These are phyloP conservation scores for Leonotis leonurus DNA, from an alignment of 257 asterid genomes.

Conservation along the genomic window DNA sequence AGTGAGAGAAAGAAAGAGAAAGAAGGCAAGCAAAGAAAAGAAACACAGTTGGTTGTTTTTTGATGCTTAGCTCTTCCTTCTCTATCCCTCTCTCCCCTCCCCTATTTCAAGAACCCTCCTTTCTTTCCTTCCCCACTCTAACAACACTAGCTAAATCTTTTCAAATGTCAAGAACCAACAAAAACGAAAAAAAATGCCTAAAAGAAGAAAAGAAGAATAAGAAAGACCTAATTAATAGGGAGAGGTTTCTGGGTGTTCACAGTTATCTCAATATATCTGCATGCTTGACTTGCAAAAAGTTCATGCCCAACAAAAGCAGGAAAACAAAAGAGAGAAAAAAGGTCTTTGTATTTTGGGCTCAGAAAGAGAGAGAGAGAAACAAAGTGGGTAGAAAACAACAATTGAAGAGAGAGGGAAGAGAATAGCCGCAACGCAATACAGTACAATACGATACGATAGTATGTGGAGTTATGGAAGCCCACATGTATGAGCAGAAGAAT, in stretches of 20 bases:
- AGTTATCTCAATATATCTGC: slow-evolving; percentile 46
- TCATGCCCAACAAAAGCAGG: slow-evolving; percentile 28
- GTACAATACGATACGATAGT: no score
- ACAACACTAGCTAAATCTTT: background rate
- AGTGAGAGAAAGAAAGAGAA: slow-evolving; percentile 37
- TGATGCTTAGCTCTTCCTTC: slow-evolving; percentile 38
- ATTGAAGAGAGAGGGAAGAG: background rate
- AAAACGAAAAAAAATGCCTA: background rate
- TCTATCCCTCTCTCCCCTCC: slow-evolving; percentile 42
- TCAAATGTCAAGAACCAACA: slow-evolving; percentile 7
- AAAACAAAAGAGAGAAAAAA: slow-evolving; percentile 1
- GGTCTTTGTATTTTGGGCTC: slow-evolving; percentile 20
- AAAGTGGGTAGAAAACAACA: slow-evolving; percentile 1
- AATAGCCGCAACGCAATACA: slow-evolving; percentile 12
- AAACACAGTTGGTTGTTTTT: slow-evolving; percentile 7
- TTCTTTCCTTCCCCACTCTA: background rate
- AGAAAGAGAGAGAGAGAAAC: slow-evolving; percentile 2
- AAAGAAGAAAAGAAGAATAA: no score
- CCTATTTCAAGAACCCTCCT: slow-evolving; percentile 1
- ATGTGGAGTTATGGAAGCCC: slow-evolving; percentile 46
- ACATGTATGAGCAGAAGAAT: slow-evolving; percentile 31
- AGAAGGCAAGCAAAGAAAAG: slow-evolving; percentile 23
- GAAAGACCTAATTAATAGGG: slow-evolving; percentile 44
- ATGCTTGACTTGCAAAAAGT: slow-evolving; percentile 49
- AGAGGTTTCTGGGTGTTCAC: no score